A percentile compares a stretch with the other conserved stretches of the same genome.
These are phyloP conservation scores for Neurospora pannonica DNA, from an alignment of 495 filamentous ascomycete genomes.

Conservation along the genomic window DNA sequence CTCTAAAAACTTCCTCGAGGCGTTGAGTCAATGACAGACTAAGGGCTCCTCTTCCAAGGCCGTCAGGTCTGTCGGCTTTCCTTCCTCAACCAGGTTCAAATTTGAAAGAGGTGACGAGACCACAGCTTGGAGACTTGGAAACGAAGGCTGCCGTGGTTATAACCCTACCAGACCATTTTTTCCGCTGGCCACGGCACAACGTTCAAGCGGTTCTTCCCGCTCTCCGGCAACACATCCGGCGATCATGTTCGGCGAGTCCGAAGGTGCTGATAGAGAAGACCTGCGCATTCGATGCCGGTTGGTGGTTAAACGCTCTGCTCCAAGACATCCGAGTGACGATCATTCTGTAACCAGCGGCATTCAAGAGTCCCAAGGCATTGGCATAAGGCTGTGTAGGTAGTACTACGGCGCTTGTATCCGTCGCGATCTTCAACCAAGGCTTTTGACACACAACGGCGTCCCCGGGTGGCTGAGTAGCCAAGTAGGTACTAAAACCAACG, in stretches of 20 bases:
- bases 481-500: background rate
- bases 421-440: background rate
- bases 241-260: background rate
- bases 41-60: background rate
- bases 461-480: background rate
- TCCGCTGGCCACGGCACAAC: background rate
- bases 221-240: background rate
- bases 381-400: background rate
- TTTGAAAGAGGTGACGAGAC: background rate
- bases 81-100: background rate
- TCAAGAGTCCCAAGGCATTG: background rate
- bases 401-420: background rate
- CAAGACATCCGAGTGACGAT: background rate
- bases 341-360: background rate
- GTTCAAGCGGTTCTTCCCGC: background rate
- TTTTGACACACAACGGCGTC: background rate
- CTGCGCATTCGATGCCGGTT: background rate
- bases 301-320: background rate
- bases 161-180: background rate
- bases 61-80: background rate
- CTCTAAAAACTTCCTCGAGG: background rate
- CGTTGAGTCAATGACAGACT: background rate
- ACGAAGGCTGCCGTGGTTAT: background rate
- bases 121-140: background rate
- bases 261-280: background rate